phyloP scores from a whole-genome alignment of 192 early-diverging fungal species.

The Chytriomyces sp. region DNA sequence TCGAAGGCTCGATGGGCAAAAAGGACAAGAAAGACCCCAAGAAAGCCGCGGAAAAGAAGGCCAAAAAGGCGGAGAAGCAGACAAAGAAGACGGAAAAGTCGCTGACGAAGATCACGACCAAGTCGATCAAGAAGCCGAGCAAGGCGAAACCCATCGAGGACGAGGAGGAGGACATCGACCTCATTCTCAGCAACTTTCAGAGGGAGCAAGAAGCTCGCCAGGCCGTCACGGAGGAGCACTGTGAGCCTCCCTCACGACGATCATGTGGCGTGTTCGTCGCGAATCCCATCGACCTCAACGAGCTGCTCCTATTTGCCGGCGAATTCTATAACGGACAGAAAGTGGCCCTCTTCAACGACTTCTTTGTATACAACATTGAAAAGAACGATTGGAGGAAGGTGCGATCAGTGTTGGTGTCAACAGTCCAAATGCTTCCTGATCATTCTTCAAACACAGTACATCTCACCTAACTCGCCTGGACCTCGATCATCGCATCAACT shows the following conservation, averaged over 20 bases:
- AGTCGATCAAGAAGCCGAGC: not conserved
- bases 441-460: slow-evolving; percentile 67
- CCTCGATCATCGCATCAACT: slow-evolving; percentile 73
- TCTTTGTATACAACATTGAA: slow-evolving; percentile 69
- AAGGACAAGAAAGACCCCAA: slow-evolving; percentile 25
- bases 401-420: not conserved
- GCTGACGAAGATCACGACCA: slow-evolving; percentile 25
- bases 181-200: slow-evolving; percentile 62
- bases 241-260: slow-evolving; percentile 49
- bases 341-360: slow-evolving; percentile 64
- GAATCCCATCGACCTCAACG: slow-evolving; percentile 60
- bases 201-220: slow-evolving; percentile 32
- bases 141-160: slow-evolving; percentile 47
- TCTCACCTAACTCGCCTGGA: slow-evolving; percentile 64
- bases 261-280: slow-evolving; percentile 62
- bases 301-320: slow-evolving; percentile 69
- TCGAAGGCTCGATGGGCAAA: slow-evolving; percentile 25
- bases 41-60: slow-evolving; percentile 33
- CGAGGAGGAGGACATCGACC: slow-evolving; percentile 70
- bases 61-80: slow-evolving; percentile 41
- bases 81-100: slow-evolving; percentile 47
- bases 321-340: slow-evolving; percentile 70
- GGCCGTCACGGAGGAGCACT: slow-evolving; percentile 54
- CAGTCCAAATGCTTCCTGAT: slow-evolving; percentile 8
- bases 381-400: slow-evolving; percentile 71